A percentile compares a stretch with the other conserved stretches of the same genome.
phyloP scores from a whole-genome alignment of 345 rosid species.

The Erodium maritimum region DNA sequence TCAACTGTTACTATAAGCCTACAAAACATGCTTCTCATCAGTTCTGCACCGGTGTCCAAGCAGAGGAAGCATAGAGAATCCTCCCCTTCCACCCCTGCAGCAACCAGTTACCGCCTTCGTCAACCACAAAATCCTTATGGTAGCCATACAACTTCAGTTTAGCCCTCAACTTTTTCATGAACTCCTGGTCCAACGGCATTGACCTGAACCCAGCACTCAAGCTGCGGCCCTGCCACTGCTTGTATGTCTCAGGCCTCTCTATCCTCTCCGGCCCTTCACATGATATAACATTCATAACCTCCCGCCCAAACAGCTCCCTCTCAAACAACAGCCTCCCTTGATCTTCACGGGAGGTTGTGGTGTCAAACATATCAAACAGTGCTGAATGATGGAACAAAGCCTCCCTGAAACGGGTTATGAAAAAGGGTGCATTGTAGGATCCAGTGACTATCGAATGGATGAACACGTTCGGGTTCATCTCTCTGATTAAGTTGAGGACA shows the following conservation, averaged over 20 bases:
- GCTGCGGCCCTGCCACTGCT: constrained; percentile 60
- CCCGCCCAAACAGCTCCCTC: constrained; percentile 51
- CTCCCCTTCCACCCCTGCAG: constrained; percentile 92
- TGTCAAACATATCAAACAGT: constrained; percentile 49
- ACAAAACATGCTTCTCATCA: neutral
- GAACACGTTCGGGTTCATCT: constrained; percentile 45
- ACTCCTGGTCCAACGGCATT: constrained; percentile 30
- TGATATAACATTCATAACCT: constrained; percentile 53
- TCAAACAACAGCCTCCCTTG: constrained; percentile 43
- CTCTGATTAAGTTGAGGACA: constrained; percentile 42
- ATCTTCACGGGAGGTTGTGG: constrained; percentile 32
- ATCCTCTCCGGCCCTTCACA: constrained; percentile 72
- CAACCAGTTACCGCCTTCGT: constrained; percentile 58
- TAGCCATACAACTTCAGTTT: constrained; percentile 33
- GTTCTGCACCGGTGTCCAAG: constrained; percentile 49
- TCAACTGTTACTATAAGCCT: neutral
- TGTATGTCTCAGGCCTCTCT: constrained; percentile 75
- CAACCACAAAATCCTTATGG: constrained; percentile 59
- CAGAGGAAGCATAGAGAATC: constrained; percentile 39
- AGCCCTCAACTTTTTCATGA: constrained; percentile 21
- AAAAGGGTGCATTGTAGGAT: constrained; percentile 64
- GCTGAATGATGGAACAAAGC: constrained; percentile 66
- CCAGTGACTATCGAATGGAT: constrained; percentile 43
- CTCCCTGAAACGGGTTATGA: constrained; percentile 61
- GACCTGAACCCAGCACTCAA: constrained; percentile 61